A percentile compares a stretch with the other conserved stretches of the same genome.
Evolutionary conservation across 2,329 filamentous ascomycete species (phyloP).

Genomic region (Pestalotiopsis sp.): DNA sequence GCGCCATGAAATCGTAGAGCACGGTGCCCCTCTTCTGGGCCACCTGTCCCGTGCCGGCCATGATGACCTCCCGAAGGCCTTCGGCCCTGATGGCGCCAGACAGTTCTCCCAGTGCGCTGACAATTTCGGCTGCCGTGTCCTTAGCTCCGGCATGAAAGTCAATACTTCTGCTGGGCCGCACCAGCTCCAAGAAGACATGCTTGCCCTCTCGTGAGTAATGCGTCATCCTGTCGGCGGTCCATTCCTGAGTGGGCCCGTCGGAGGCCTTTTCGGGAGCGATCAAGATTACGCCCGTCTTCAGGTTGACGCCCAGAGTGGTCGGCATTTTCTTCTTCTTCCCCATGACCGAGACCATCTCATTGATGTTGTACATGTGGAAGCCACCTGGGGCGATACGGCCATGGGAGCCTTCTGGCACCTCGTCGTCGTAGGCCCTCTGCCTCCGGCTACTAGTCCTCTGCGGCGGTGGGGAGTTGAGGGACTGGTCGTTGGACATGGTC

Average conservation of each 20-base stretch:
- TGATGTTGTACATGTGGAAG: conserved; percentile 95
- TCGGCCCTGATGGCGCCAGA: conserved; percentile 85
- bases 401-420: conserved; percentile 40
- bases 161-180: conserved; percentile 89
- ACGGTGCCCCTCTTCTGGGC: conserved; percentile 82
- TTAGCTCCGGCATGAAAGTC: conserved; percentile 98
- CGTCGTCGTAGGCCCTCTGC: conserved; percentile 29
- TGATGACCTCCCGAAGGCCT: conserved; percentile 81
- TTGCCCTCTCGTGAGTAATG: conserved; percentile 98
- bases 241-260: conserved; percentile 86
- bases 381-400: conserved; percentile 69
- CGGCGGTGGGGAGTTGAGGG: conserved; percentile 26
- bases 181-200: conserved; percentile 93
- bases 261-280: conserved; percentile 84
- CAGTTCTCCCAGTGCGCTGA: conserved; percentile 83
- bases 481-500: conserved; percentile 24
- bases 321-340: conserved; percentile 98
- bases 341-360: conserved; percentile 96
- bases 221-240: conserved; percentile 93
- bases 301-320: conserved; percentile 92
- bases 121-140: conserved; percentile 94
- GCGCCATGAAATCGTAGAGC: conserved; percentile 94
- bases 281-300: conserved; percentile 84
- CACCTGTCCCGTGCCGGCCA: conserved; percentile 69
- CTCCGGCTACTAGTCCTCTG: conserved; percentile 39